A percentile compares a stretch with the other conserved stretches of the same genome.
Conservation (phyloP, 352 stramenopile genomes). For the Pilasporangium apinafurcum region DNA sequence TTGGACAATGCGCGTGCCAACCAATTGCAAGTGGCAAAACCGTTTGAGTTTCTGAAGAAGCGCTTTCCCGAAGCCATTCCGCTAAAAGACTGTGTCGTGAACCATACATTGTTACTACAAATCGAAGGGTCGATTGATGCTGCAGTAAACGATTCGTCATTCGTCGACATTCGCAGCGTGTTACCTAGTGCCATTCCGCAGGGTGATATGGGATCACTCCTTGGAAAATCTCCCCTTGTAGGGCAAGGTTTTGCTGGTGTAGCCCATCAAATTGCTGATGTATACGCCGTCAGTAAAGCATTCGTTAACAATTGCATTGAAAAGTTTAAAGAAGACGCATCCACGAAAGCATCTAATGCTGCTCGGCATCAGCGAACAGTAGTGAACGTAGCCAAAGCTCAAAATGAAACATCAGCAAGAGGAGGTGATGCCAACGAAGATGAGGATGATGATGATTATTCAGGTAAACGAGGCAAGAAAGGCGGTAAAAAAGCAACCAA, state of each 20-base stretch:
- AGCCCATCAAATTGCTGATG: slow-evolving; percentile 42
- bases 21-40: slow-evolving; percentile 53
- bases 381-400: neutral
- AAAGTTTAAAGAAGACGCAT: slow-evolving; percentile 47
- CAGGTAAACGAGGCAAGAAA: slow-evolving; percentile 28
- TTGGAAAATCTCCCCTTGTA: slow-evolving; percentile 36
- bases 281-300: slow-evolving; percentile 54
- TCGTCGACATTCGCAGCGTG: slow-evolving; percentile 52
- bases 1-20: slow-evolving; percentile 48
- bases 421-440: slow-evolving; percentile 19
- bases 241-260: slow-evolving; percentile 18
- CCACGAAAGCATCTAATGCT: slow-evolving; percentile 25
- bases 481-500: slow-evolving; percentile 24
- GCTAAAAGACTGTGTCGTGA: slow-evolving; percentile 63
- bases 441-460: slow-evolving; percentile 28
- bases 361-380: slow-evolving; percentile 15
- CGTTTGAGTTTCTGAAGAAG: slow-evolving; percentile 71
- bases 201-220: slow-evolving; percentile 35
- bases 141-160: slow-evolving; percentile 53
- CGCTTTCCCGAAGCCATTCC: slow-evolving; percentile 60
- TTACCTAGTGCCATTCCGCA: slow-evolving; percentile 50
- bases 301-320: slow-evolving; percentile 40
- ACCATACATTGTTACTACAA: slow-evolving; percentile 46
- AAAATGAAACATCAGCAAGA: slow-evolving; percentile 7
- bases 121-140: slow-evolving; percentile 69